phyloP scores from a whole-genome alignment of 106 monocot species.

The Dioscorea dumetorum region DNA sequence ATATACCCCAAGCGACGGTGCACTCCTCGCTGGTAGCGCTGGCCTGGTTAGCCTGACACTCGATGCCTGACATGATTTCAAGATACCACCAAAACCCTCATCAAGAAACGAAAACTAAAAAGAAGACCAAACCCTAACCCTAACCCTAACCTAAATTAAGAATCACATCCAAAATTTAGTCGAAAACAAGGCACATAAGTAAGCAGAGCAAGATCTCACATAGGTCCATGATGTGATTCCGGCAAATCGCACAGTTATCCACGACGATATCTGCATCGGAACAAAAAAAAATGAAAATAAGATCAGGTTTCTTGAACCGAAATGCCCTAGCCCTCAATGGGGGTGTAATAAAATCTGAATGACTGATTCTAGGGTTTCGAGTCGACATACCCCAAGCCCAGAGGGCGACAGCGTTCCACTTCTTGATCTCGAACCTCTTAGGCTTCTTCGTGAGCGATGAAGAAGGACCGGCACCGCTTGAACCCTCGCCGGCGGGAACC shows the following conservation, averaged over 20 bases:
- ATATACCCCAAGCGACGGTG: slow-evolving; percentile 90
- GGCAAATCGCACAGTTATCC: slow-evolving; percentile 85
- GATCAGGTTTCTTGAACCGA: neutral
- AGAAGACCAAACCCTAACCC: slow-evolving; percentile 5
- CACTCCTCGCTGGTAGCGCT: slow-evolving; percentile 86
- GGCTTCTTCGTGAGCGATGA: slow-evolving; percentile 47
- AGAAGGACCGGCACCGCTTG: slow-evolving; percentile 13
- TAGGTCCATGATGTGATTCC: slow-evolving; percentile 97
- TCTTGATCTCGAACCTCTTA: slow-evolving; percentile 94
- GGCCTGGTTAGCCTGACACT: slow-evolving; percentile 88
- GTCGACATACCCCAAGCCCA: slow-evolving; percentile 78
- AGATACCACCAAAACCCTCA: neutral
- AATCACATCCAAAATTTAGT: neutral
- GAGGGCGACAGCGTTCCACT: slow-evolving; percentile 92
- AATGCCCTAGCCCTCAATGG: slow-evolving; percentile 1
- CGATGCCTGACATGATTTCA: slow-evolving; percentile 47
- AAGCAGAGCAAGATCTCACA: slow-evolving; percentile 34
- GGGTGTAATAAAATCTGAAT: too few species aligned
- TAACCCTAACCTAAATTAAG: slow-evolving; percentile 1
- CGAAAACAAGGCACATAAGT: neutral
- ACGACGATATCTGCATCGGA: slow-evolving; percentile 47
- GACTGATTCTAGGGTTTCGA: neutral
- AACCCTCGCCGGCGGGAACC: slow-evolving; percentile 33
- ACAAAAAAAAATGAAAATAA: neutral
- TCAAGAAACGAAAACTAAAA: neutral